Evolutionary conservation across 257 asterid genomes (phyloP), one percentile per base, ranked within the genome.

Genomic region (Capsicum rhomboideum): DNA sequence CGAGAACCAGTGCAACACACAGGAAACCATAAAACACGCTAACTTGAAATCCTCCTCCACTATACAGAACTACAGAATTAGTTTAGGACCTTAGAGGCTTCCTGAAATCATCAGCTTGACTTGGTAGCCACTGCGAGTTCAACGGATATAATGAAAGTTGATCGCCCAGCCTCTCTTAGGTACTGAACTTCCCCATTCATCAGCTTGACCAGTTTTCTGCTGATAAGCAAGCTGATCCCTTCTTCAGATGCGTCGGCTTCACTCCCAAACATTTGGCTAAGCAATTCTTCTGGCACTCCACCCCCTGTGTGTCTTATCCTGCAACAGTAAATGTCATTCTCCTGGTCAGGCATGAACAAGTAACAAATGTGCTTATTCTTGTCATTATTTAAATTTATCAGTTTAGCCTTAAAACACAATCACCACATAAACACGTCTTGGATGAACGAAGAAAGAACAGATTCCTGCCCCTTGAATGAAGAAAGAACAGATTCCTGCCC

Each of bases 181-280:
- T 97, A 95, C 91, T 93, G 97, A 82, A 97, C 96, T 42, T 97
- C 99, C 64, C 99, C 99, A 54, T 95, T 97, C 99, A 97, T 97
- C 20, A 93, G 96, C 91, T 93, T 97, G 91, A 95, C 94, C 83
- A 97, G 89, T 81, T 95, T 97, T 82, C 98, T 80, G 86, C 98
- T 91, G 84, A 93, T 89, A 16, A 97, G 92, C 5, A 97, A 92
- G 89, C 98, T 91, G 69, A 97, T 95, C 16, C 98, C 98, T 3
- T 97, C 99, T 79, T 93, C 99, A 1, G 93, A 88, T 7, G 90
- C 86, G 3, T 92, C 95, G 31, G 50, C 84, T n/a, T 86, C 91
- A n/a, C 86, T 93, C 1, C 97, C 97, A 13, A 94, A 97, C 97
- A 97, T 97, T 78, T 93, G 90, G 90, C 85, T 88, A 80, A 97